phyloP scores from a whole-genome alignment of 1,284 basidiomycete genomes.

The Austropuccinia psidii region DNA sequence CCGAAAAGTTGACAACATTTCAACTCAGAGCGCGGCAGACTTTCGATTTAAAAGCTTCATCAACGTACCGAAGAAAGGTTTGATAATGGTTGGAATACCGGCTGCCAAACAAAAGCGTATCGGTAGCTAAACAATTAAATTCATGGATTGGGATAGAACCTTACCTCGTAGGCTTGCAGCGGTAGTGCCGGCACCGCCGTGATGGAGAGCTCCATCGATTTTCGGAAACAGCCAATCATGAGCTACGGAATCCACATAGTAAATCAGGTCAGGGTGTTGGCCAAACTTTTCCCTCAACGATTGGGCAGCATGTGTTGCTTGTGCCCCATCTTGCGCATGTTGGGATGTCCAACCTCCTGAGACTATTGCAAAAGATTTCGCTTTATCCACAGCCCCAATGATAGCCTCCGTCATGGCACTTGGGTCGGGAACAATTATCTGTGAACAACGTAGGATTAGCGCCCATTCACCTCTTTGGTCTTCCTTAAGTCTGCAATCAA shows the following conservation, averaged over 20 bases:
- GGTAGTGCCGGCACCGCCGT: slow-evolving; percentile 81
- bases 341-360: slow-evolving; percentile 95
- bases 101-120: slow-evolving; percentile 51
- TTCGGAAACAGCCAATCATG: slow-evolving; percentile 94
- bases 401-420: slow-evolving; percentile 81
- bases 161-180: slow-evolving; percentile 81
- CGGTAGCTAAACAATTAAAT: not conserved
- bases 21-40: not conserved
- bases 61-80: slow-evolving; percentile 90
- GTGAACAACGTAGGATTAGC: not conserved
- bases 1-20: not conserved
- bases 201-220: slow-evolving; percentile 92
- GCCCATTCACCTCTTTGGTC: no score
- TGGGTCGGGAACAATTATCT: slow-evolving; percentile 85
- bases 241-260: slow-evolving; percentile 74
- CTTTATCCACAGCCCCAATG: slow-evolving; percentile 66
- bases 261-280: slow-evolving; percentile 68
- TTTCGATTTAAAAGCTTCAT: slow-evolving; percentile 54
- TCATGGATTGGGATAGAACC: slow-evolving; percentile 38
- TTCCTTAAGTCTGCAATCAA: not conserved
- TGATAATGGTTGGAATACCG: slow-evolving; percentile 88
- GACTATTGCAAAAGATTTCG: slow-evolving; percentile 60
- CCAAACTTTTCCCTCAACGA: slow-evolving; percentile 44
- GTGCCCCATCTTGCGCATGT: slow-evolving; percentile 54
- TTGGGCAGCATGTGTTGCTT: slow-evolving; percentile 32